A percentile compares a stretch with the other conserved stretches of the same genome.
Conservation (phyloP, 345 rosid species). For the Camelina neglecta region DNA sequence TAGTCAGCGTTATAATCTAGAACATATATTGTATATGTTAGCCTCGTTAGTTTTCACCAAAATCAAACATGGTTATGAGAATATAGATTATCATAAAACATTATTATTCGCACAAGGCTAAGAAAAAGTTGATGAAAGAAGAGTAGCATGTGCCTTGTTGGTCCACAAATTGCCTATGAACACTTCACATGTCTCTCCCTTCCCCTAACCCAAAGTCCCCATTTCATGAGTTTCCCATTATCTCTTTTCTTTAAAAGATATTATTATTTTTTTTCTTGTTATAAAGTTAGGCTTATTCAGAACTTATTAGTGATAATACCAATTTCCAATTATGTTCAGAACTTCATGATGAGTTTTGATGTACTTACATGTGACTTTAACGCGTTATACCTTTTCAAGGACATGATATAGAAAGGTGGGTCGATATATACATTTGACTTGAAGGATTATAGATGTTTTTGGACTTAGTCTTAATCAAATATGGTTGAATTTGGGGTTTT, state of each 20-base stretch:
- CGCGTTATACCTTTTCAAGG: conserved; percentile 35
- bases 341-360: conserved; percentile 43
- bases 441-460: conserved; percentile 29
- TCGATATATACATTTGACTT: conserved; percentile 16
- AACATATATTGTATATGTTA: neutral
- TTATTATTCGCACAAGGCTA: conserved; percentile 27
- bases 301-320: conserved; percentile 38
- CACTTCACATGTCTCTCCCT: conserved; percentile 48
- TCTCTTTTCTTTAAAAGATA: conserved; percentile 33
- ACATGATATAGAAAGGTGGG: conserved; percentile 39
- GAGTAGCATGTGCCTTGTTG: conserved; percentile 45
- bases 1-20: neutral
- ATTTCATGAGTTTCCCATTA: conserved; percentile 44
- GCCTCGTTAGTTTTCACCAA: neutral
- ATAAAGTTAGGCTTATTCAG: conserved; percentile 36
- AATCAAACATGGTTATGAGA: conserved; percentile 22
- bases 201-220: conserved; percentile 38
- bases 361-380: conserved; percentile 46
- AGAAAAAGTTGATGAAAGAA: conserved; percentile 40
- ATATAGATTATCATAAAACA: conserved; percentile 8
- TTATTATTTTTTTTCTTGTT: conserved; percentile 27
- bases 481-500: conserved; percentile 18
- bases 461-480: conserved; percentile 38
- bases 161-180: conserved; percentile 49
- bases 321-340: conserved; percentile 44